These are phyloP conservation scores for Hanseniaspora lachancei DNA, from an alignment of 805 yeast genomes.

Conservation along the genomic window DNA sequence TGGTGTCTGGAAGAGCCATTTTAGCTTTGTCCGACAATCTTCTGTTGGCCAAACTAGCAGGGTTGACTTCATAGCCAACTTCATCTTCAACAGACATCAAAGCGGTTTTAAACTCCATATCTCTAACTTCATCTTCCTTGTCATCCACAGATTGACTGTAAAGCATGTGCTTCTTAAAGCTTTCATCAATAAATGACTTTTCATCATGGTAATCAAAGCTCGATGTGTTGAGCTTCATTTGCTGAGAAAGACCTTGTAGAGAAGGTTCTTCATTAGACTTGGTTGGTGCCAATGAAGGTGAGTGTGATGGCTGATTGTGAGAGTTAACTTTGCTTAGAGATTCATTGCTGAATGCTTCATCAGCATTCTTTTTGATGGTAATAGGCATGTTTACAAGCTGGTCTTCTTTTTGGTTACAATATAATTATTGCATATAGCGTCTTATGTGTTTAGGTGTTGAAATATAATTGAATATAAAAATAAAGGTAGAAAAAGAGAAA, in stretches of 20 bases:
- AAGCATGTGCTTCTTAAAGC: constrained; percentile 23
- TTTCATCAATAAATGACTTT: constrained; percentile 23
- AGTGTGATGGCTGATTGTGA: background rate
- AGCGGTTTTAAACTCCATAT: constrained; percentile 1
- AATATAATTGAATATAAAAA: no score
- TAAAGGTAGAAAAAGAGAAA: no score
- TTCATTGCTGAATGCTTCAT: constrained; percentile 8
- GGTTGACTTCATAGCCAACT: background rate
- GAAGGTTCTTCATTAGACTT: constrained; percentile 7
- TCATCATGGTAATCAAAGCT: constrained; percentile 26
- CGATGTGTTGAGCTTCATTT: constrained; percentile 15
- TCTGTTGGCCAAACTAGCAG: background rate
- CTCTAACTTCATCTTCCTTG: background rate
- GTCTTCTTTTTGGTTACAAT: background rate
- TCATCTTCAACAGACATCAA: constrained; percentile 12
- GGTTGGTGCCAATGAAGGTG: background rate
- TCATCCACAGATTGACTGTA: constrained; percentile 14
- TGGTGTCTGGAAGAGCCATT: constrained; percentile 11
- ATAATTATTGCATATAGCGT: background rate
- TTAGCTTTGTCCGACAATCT: constrained; percentile 10
- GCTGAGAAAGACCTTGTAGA: background rate
- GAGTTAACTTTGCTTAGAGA: constrained; percentile 5
- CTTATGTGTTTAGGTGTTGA: no score
- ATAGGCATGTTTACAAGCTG: constrained; percentile 2
- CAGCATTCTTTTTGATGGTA: background rate